phyloP scores from a whole-genome alignment of 192 early-diverging fungal genomes.

The Entomortierella beljakovae region DNA sequence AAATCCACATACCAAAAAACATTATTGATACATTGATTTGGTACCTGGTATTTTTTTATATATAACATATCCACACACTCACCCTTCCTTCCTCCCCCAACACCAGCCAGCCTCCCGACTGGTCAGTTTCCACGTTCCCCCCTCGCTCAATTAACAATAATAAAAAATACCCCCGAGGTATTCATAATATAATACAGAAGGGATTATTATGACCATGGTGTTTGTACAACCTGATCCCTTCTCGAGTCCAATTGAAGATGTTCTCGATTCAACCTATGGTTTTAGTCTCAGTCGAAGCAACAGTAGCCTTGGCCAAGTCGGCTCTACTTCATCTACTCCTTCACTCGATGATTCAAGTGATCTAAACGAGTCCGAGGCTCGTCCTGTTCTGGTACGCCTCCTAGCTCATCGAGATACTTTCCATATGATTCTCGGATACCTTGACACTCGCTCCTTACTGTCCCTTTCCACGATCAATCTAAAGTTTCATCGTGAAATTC shows the following conservation, averaged over 20 bases:
- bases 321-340: slow-evolving; percentile 19
- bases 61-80: no score
- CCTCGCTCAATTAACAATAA: neutral
- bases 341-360: slow-evolving; percentile 1
- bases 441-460: slow-evolving; percentile 36
- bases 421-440: slow-evolving; percentile 28
- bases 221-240: slow-evolving; percentile 33
- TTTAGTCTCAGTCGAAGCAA: slow-evolving; percentile 1
- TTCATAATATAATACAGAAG: neutral
- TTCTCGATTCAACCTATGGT: neutral
- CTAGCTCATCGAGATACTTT: slow-evolving; percentile 25
- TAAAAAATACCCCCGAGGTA: neutral
- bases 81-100: no score
- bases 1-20: neutral
- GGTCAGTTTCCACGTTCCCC: neutral
- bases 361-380: slow-evolving; percentile 9
- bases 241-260: slow-evolving; percentile 19
- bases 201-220: slow-evolving; percentile 40
- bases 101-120: neutral
- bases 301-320: neutral
- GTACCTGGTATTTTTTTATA: no score
- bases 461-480: slow-evolving; percentile 18
- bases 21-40: no score
- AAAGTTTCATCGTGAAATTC: slow-evolving; percentile 33
- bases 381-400: slow-evolving; percentile 26